Conservation (phyloP, 192 early-diverging fungal species). For the Backusella morwellensis region DNA sequence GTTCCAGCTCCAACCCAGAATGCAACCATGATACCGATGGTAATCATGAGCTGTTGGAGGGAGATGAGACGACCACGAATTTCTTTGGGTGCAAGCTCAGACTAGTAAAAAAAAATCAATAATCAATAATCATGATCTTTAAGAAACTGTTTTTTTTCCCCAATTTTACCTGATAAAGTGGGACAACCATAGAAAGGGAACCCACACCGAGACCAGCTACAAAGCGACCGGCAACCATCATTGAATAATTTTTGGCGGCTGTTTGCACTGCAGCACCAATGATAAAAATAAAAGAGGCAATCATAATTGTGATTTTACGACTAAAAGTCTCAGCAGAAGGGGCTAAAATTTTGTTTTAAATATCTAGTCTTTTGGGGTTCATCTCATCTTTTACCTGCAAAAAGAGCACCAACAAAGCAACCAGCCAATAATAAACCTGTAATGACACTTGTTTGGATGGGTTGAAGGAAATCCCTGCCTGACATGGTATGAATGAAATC, state of each 20-base stretch:
- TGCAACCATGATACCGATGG: conserved; percentile 74
- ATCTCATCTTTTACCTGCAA: conserved; percentile 42
- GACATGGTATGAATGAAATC: conserved; percentile 34
- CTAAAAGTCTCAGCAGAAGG: conserved; percentile 37
- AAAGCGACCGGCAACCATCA: conserved; percentile 75
- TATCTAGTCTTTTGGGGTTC: no score
- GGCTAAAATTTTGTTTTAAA: not conserved
- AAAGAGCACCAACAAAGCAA: conserved; percentile 72
- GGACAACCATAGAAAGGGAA: conserved; percentile 31
- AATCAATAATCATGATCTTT: not conserved
- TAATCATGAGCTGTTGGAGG: conserved; percentile 90
- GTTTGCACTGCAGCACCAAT: conserved; percentile 78
- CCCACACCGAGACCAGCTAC: conserved; percentile 64
- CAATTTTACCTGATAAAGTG: conserved; percentile 29
- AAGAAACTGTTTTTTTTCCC: not conserved
- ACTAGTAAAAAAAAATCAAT: conserved; percentile 15
- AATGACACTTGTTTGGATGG: conserved; percentile 37
- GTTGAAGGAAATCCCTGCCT: conserved; percentile 3
- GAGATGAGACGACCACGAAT: conserved; percentile 86
- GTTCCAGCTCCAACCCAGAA: conserved; percentile 45
- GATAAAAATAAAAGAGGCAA: conserved; percentile 62
- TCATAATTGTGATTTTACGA: conserved; percentile 69
- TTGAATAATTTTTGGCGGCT: conserved; percentile 44
- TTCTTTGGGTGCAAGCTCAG: conserved; percentile 75
- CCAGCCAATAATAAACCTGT: conserved; percentile 66